Evolutionary conservation across 306 rosid genomes (phyloP).

Genomic region (Dalbergia oliveri): DNA sequence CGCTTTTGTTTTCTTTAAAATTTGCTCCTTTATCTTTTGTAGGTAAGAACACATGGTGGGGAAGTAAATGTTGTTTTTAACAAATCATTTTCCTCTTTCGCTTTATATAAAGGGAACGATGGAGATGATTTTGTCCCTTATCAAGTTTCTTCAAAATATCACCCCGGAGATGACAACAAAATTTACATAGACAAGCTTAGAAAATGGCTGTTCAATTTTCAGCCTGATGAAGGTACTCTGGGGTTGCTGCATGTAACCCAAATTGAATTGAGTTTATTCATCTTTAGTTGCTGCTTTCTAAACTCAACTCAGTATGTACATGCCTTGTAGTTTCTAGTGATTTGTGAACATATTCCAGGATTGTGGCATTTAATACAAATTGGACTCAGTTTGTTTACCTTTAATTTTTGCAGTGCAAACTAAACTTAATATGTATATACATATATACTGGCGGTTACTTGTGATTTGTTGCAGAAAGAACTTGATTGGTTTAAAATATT

Average conservation of each 20-base stretch:
- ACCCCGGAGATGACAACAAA: conserved; percentile 51
- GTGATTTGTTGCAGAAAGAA: not conserved
- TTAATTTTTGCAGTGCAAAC: not conserved
- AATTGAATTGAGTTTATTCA: conserved; percentile 3
- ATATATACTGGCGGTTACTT: not conserved
- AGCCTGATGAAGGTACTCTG: conserved; percentile 61
- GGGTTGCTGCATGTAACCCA: not conserved
- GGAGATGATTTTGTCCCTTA: conserved; percentile 57
- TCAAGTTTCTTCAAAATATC: conserved; percentile 56
- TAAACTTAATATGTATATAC: conserved; percentile 14
- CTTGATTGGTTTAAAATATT: not conserved
- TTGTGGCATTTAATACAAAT: not conserved
- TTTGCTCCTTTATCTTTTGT: conserved; percentile 22
- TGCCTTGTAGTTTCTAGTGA: not conserved
- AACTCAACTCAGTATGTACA: not conserved
- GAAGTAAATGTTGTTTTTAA: conserved; percentile 64
- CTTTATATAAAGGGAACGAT: conserved; percentile 63
- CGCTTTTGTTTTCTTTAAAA: not conserved
- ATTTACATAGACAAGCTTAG: conserved; percentile 54
- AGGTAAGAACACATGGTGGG: conserved; percentile 51
- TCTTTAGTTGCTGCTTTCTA: not conserved
- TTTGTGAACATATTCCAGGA: conserved; percentile 34
- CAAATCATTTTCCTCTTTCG: conserved; percentile 67
- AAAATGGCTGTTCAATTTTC: conserved; percentile 64
- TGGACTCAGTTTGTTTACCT: conserved; percentile 7